These are phyloP conservation scores for Syncephalastrum contaminatum DNA, from an alignment of 371 early-diverging fungal species.

Conservation along the genomic window DNA sequence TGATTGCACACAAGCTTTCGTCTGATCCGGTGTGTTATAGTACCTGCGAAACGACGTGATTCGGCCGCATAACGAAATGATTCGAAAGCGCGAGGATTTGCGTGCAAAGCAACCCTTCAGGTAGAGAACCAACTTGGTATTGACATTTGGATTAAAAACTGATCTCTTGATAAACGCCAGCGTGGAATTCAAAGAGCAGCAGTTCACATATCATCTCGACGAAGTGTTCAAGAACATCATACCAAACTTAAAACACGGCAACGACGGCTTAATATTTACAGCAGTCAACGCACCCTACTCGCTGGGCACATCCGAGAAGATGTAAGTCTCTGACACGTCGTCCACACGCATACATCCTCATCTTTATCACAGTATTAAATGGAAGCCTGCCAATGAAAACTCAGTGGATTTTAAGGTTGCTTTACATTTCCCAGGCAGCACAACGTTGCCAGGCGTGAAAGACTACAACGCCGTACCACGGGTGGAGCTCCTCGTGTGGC, in stretches of 20 bases:
- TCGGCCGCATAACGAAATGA: conserved; percentile 61
- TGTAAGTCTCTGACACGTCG: conserved; percentile 47
- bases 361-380: conserved; percentile 78
- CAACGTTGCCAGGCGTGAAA: conserved; percentile 34
- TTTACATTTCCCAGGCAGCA: conserved; percentile 39
- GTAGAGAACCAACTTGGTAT: conserved; percentile 41
- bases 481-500: conserved; percentile 59
- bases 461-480: conserved; percentile 41
- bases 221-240: conserved; percentile 69
- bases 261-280: conserved; percentile 98
- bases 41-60: conserved; percentile 65
- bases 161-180: conserved; percentile 21
- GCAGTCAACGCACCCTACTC: conserved; percentile 82
- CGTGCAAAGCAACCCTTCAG: conserved; percentile 57
- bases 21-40: conserved; percentile 41
- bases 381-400: conserved; percentile 98
- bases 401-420: conserved; percentile 90
- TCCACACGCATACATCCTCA: background rate
- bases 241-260: conserved; percentile 82
- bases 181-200: conserved; percentile 69
- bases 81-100: conserved; percentile 44
- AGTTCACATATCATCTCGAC: conserved; percentile 67
- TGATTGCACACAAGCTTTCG: conserved; percentile 1
- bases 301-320: conserved; percentile 84
- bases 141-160: background rate